Percentiles rank a stretch among this genome's conserved stretches.
These are phyloP conservation scores for Trichoderma asperelloides DNA, from an alignment of 495 filamentous ascomycete species.

Conservation along the genomic window DNA sequence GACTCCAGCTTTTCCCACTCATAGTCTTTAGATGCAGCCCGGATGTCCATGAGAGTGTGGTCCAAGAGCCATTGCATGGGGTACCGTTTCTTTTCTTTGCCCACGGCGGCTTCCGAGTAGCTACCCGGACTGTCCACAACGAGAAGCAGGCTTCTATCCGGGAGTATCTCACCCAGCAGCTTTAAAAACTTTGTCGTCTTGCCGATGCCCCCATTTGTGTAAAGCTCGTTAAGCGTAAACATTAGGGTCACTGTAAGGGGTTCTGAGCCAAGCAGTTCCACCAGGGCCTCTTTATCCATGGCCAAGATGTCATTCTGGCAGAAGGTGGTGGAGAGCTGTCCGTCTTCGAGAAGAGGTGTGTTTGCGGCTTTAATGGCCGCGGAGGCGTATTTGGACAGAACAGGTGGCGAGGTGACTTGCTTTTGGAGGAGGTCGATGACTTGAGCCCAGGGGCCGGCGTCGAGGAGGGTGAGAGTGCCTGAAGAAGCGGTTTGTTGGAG, in stretches of 20 bases:
- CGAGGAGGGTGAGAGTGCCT: conserved; percentile 54
- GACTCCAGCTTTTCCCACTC: conserved; percentile 64
- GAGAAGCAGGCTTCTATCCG: conserved; percentile 57
- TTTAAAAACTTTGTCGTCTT: conserved; percentile 69
- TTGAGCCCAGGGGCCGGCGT: conserved; percentile 67
- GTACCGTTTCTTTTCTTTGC: conserved; percentile 57
- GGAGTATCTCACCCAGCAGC: conserved; percentile 45
- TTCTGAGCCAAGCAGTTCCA: conserved; percentile 23
- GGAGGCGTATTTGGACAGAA: conserved; percentile 48
- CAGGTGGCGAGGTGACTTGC: conserved; percentile 35
- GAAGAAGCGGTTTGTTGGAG: conserved; percentile 29
- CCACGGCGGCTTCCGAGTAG: conserved; percentile 71
- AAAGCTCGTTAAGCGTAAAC: conserved; percentile 97
- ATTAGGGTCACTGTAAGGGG: conserved; percentile 65
- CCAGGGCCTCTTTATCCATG: conserved; percentile 32
- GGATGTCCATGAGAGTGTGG: conserved; percentile 53
- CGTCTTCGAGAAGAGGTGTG: conserved; percentile 29
- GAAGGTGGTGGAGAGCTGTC: conserved; percentile 40
- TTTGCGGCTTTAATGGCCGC: conserved; percentile 37
- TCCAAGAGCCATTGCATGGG: conserved; percentile 93
- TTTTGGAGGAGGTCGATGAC: conserved; percentile 48
- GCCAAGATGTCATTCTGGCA: conserved; percentile 54
- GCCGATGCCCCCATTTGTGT: conserved; percentile 58
- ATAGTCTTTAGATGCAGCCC: conserved; percentile 16
- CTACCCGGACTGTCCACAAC: conserved; percentile 89